A percentile compares a stretch with the other conserved stretches of the same genome.
Conservation (phyloP, 305 asterid genomes). For the Plantago rigida region DNA sequence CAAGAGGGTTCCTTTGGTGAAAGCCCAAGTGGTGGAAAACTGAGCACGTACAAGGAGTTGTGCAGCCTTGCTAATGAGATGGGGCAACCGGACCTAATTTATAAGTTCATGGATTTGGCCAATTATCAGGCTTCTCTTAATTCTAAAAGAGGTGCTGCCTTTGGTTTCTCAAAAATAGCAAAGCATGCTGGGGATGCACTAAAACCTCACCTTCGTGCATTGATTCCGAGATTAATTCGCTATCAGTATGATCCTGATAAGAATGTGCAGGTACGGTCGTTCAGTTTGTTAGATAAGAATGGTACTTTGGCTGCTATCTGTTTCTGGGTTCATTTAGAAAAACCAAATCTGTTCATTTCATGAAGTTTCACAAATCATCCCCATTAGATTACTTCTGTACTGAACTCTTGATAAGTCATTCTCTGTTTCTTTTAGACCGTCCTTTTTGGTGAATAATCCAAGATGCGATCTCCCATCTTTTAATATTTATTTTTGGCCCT, state of each 20-base stretch:
- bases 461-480: conserved; percentile 13
- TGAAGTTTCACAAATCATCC: conserved; percentile 17
- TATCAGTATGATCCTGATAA: conserved; percentile 99
- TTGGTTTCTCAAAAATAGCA: conserved; percentile 98
- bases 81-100: conserved; percentile 97
- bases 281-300: conserved; percentile 21
- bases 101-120: conserved; percentile 97
- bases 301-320: conserved; percentile 12
- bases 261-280: conserved; percentile 76
- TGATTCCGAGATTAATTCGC: conserved; percentile 88
- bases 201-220: conserved; percentile 66
- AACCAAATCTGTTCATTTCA: conserved; percentile 8
- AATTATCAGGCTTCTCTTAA: conserved; percentile 91
- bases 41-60: conserved; percentile 95
- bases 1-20: conserved; percentile 89
- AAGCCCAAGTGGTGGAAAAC: conserved; percentile 89
- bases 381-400: conserved; percentile 11
- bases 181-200: conserved; percentile 98
- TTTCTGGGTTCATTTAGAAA: conserved; percentile 4
- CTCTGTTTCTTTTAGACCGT: conserved; percentile 13
- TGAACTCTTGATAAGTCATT: conserved; percentile 13
- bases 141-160: conserved; percentile 98
- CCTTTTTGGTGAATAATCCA: conserved; percentile 20
- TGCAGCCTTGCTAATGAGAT: conserved; percentile 97
- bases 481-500: conserved; percentile 7